phyloP scores from a whole-genome alignment of 495 filamentous ascomycete species.

The Penicillium silybi region DNA sequence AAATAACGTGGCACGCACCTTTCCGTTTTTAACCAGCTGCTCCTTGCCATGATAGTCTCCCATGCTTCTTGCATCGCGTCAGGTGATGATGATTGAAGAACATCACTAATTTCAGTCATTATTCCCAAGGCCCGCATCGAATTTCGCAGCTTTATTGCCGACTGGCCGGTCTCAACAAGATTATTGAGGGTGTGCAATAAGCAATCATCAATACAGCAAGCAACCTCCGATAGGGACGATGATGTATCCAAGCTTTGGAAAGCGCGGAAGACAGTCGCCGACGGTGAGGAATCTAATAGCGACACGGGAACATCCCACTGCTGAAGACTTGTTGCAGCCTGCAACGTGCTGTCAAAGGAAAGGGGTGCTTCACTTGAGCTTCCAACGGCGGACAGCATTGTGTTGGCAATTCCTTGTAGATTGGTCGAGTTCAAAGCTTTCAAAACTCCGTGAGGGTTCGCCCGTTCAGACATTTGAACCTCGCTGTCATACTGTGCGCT shows the following conservation, averaged over 20 bases:
- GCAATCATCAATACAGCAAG: slow-evolving; percentile 54
- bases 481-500: slow-evolving; percentile 90
- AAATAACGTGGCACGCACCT: slow-evolving; percentile 44
- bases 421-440: slow-evolving; percentile 45
- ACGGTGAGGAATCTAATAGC: slow-evolving; percentile 51
- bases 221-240: slow-evolving; percentile 47
- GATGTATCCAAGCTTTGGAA: slow-evolving; percentile 76
- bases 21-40: slow-evolving; percentile 73
- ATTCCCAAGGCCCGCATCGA: slow-evolving; percentile 70
- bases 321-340: slow-evolving; percentile 79
- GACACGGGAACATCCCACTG: slow-evolving; percentile 90
- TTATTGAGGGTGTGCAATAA: slow-evolving; percentile 60
- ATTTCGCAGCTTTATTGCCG: slow-evolving; percentile 56
- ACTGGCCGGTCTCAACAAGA: slow-evolving; percentile 52
- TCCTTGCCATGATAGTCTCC: slow-evolving; percentile 57
- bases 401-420: slow-evolving; percentile 45
- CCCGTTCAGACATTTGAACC: slow-evolving; percentile 53
- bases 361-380: slow-evolving; percentile 25
- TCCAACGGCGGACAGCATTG: slow-evolving; percentile 33
- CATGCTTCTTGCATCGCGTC: slow-evolving; percentile 60
- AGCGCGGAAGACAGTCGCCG: slow-evolving; percentile 69
- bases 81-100: slow-evolving; percentile 55
- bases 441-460: slow-evolving; percentile 40
- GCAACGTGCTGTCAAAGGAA: slow-evolving; percentile 67
- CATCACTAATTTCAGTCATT: slow-evolving; percentile 76